Evolutionary conservation across 192 early-diverging fungal species (phyloP).

Genomic region (Linnemannia hyalina): DNA sequence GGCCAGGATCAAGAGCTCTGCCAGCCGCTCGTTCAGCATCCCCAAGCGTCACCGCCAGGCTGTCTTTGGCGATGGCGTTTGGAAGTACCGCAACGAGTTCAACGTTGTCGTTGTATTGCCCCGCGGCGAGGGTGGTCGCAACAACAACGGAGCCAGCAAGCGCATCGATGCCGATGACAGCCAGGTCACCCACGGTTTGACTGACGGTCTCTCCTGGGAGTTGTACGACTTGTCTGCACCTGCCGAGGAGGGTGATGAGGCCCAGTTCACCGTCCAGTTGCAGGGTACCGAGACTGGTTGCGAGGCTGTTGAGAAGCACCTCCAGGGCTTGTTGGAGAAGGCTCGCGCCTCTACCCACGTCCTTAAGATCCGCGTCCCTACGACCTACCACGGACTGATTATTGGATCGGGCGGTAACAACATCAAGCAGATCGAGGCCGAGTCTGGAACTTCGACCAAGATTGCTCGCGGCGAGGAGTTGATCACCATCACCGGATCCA

Average conservation of each 20-base stretch:
- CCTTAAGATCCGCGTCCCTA: constrained; percentile 49
- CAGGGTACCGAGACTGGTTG: constrained; percentile 48
- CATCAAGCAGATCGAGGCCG: constrained; percentile 80
- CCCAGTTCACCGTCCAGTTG: constrained; percentile 43
- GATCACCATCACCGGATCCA: constrained; percentile 68
- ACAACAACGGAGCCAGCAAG: constrained; percentile 33
- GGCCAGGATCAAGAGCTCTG: constrained; percentile 64
- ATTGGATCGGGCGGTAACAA: constrained; percentile 87
- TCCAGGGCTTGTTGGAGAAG: constrained; percentile 36
- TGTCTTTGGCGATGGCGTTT: constrained; percentile 65
- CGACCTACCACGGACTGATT: constrained; percentile 60
- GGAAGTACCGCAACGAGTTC: constrained; percentile 71
- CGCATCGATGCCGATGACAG: constrained; percentile 63
- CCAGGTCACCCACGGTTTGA: constrained; percentile 40
- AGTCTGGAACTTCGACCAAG: constrained; percentile 81
- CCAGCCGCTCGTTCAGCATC: constrained; percentile 66
- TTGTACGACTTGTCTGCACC: constrained; percentile 38
- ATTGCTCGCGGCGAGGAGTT: constrained; percentile 69
- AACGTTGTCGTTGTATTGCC: constrained; percentile 69
- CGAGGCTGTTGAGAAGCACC: constrained; percentile 43
- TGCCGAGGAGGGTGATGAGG: constrained; percentile 23
- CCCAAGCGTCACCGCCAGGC: constrained; percentile 66
- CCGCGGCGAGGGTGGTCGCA: constrained; percentile 19
- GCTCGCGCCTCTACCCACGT: constrained; percentile 43
- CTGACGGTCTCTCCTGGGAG: constrained; percentile 51